These are phyloP conservation scores for Sanghuangporus sanghuang DNA, from an alignment of 1,284 basidiomycete species.

Conservation along the genomic window DNA sequence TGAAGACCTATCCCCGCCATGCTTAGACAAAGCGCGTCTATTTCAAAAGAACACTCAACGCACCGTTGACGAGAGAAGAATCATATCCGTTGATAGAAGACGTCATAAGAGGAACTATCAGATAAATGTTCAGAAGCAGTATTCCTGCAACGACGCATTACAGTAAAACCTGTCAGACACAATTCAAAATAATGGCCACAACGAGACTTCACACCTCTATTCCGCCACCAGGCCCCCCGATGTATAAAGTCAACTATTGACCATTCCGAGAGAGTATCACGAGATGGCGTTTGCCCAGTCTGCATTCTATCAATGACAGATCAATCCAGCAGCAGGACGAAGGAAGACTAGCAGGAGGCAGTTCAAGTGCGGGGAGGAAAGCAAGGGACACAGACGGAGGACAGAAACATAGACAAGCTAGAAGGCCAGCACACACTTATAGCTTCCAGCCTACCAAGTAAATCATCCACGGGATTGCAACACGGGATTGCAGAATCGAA, in stretches of 20 bases:
- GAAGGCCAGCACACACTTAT: not conserved
- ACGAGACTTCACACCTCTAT: slow-evolving; percentile 36
- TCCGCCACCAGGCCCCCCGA: slow-evolving; percentile 23
- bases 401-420: not conserved
- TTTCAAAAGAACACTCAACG: not conserved
- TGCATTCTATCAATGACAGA: not conserved
- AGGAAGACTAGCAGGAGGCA: not conserved
- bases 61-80: slow-evolving; percentile 60
- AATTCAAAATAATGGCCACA: not conserved
- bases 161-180: not conserved
- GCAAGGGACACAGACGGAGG: not conserved
- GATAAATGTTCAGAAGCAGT: slow-evolving; percentile 50
- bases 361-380: not conserved
- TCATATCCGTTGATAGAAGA: slow-evolving; percentile 58
- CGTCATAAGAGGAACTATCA: slow-evolving; percentile 55
- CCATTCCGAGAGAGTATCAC: slow-evolving; percentile 4
- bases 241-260: slow-evolving; percentile 22
- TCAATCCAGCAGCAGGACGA: not conserved
- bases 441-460: not conserved
- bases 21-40: not conserved
- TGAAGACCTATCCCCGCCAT: slow-evolving; percentile 42
- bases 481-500: not conserved
- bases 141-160: slow-evolving; percentile 38
- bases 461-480: not conserved
- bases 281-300: not conserved